Evolutionary conservation across 2,329 filamentous ascomycete genomes (phyloP), one percentile per base, ranked within the genome.

Genomic region (Microcyclospora pomicola): DNA sequence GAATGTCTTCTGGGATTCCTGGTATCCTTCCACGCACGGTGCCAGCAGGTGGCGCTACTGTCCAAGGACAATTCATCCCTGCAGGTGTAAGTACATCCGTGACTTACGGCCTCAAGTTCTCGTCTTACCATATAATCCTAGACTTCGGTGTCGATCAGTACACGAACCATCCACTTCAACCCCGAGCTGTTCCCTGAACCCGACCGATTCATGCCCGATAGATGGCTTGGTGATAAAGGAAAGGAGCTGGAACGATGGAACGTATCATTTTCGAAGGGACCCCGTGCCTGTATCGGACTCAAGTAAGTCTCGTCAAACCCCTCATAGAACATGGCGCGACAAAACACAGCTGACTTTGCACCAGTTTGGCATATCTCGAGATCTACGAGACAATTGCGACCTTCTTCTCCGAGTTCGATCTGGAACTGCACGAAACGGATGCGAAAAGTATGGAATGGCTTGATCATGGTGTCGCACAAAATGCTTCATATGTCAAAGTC

Each of bases 41-140:
- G 0, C 63, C 64, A 2, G 36, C 50, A 5, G 56, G 54, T 9
- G 64, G 63, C 6, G 46, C 53, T 6, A 48, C 49, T n/a, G 54
- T 67, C 31, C 55, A 53, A 40, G 53, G 58, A 27, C 39, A 51
- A 14, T 54, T 48, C 37, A 41, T 63, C 2, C 58, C 58, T 2
- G 54, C 43, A 6, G 51, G 54, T 6, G 41, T 33, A 12, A n/a
- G n/a, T n/a, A n/a, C n/a, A n/a, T n/a, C n/a, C n/a, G n/a, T n/a
- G n/a, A n/a, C n/a, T n/a, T n/a, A n/a, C n/a, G n/a, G n/a, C n/a
- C n/a, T 61, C 11, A 47, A 49, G 34, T 53, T 56, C 51, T 48
- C 51, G 10, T 38, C 46, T 19, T 50, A 49, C 33, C 37, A 49
- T n/a, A 45, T 53, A 12, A 50, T 58, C 39, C 41, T 40, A 29